Evolutionary conservation across 768 basidiomycete genomes (phyloP).

Genomic region (Pleurotus sapidus): DNA sequence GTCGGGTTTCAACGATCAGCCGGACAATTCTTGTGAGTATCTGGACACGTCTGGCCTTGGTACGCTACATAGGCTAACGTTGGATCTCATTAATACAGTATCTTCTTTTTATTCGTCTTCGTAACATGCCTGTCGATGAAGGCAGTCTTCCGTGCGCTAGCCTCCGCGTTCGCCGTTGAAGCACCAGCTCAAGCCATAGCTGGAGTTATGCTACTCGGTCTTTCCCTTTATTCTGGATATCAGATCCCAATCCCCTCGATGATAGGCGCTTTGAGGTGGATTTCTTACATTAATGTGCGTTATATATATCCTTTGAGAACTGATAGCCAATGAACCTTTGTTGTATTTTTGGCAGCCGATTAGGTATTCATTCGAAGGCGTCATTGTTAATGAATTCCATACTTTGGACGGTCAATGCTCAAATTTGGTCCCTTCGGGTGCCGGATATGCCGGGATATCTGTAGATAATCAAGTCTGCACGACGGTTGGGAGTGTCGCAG

Average conservation of each 20-base stretch:
- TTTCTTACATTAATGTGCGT: slow-evolving; percentile 57
- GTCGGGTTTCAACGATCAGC: slow-evolving; percentile 53
- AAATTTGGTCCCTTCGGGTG: slow-evolving; percentile 55
- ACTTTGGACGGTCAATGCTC: slow-evolving; percentile 61
- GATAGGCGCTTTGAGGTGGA: slow-evolving; percentile 69
- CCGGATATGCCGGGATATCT: slow-evolving; percentile 56
- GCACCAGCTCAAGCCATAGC: slow-evolving; percentile 64
- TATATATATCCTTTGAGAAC: slow-evolving; percentile 10
- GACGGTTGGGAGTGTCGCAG: slow-evolving; percentile 60
- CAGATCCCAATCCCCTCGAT: slow-evolving; percentile 55
- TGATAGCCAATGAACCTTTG: not conserved
- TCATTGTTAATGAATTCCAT: slow-evolving; percentile 82
- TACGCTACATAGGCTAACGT: not conserved
- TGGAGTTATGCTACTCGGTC: slow-evolving; percentile 34
- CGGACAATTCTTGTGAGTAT: slow-evolving; percentile 62
- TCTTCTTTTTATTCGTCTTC: slow-evolving; percentile 55
- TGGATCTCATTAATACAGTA: slow-evolving; percentile 29
- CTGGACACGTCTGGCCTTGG: not conserved
- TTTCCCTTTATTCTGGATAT: slow-evolving; percentile 15
- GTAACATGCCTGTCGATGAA: slow-evolving; percentile 64
- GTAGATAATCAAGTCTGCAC: slow-evolving; percentile 75
- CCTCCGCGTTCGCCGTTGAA: slow-evolving; percentile 54
- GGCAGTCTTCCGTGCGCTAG: slow-evolving; percentile 69
- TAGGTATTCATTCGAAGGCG: slow-evolving; percentile 68
- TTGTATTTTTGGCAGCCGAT: slow-evolving; percentile 43